Conservation (phyloP, 208 protist species). For the Trichomonas tenax region DNA sequence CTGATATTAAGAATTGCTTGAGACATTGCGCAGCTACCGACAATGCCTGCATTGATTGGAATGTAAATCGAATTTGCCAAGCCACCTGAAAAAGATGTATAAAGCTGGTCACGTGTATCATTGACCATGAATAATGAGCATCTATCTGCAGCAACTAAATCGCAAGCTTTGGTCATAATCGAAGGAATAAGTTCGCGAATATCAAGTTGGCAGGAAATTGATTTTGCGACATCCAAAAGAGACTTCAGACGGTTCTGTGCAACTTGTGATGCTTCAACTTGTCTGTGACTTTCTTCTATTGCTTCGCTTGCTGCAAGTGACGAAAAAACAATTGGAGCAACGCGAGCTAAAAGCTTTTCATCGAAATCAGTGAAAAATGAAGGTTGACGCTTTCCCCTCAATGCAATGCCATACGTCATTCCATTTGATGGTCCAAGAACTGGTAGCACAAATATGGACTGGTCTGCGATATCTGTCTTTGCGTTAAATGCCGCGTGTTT, state of each 20-base stretch:
- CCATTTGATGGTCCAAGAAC: background rate
- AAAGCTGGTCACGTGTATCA: background rate
- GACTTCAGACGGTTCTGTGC: background rate
- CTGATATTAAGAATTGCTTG: background rate
- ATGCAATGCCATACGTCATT: background rate
- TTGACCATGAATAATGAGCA: slow-evolving; percentile 9
- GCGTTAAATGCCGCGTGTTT: background rate
- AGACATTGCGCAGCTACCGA: background rate
- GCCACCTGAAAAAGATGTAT: background rate
- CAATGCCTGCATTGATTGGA: background rate
- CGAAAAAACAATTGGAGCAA: background rate
- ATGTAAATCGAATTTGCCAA: background rate
- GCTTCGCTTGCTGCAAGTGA: background rate
- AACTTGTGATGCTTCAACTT: background rate
- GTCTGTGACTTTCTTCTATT: background rate
- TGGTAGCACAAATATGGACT: background rate
- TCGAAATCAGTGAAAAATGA: background rate
- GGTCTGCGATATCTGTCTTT: background rate
- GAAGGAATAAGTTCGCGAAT: background rate
- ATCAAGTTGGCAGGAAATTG: background rate
- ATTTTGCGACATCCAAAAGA: background rate
- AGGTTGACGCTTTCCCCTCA: background rate
- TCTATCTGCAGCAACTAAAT: background rate
- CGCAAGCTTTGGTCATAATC: background rate
- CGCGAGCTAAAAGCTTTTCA: background rate